Percentiles rank a stretch among this genome's conserved stretches.
phyloP scores from a whole-genome alignment of 495 filamentous ascomycete genomes.

The Hyaloscypha variabilis region DNA sequence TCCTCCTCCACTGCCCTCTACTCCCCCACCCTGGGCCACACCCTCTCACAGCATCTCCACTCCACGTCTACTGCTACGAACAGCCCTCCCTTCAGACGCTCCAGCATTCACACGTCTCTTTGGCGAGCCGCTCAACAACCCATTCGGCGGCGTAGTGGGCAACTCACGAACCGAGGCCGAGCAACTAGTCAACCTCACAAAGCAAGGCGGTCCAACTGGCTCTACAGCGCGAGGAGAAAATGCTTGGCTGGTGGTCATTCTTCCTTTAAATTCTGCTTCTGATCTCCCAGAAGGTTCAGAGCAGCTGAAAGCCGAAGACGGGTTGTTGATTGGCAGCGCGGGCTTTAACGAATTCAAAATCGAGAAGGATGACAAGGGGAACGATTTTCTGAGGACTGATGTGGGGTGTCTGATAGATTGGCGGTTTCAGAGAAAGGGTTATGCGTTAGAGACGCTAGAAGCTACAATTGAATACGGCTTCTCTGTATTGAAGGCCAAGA shows the following conservation, averaged over 20 bases:
- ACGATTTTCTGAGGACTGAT: conserved; percentile 2
- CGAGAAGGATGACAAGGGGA: background rate
- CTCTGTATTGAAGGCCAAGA: background rate
- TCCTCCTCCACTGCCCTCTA: background rate
- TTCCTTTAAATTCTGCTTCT: conserved; percentile 1
- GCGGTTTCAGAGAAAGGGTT: conserved; percentile 7
- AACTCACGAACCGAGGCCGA: background rate
- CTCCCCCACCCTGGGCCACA: conserved; percentile 25
- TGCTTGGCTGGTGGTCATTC: conserved; percentile 10
- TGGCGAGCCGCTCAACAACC: conserved; percentile 12
- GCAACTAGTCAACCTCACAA: background rate
- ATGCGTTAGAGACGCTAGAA: conserved; percentile 13
- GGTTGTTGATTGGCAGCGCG: conserved; percentile 13
- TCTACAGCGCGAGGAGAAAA: conserved; percentile 18
- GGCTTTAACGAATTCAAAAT: conserved; percentile 19
- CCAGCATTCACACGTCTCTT: background rate
- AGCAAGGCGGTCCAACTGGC: background rate
- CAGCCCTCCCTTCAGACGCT: conserved; percentile 11
- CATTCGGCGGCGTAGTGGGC: conserved; percentile 18
- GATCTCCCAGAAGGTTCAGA: background rate
- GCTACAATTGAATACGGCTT: conserved; percentile 22
- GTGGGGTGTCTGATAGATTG: conserved; percentile 18
- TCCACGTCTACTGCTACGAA: conserved; percentile 20
- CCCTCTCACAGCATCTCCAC: conserved; percentile 13
- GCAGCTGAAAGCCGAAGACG: conserved; percentile 5